These are phyloP conservation scores for Fusarium goolgardi DNA, from an alignment of 2,329 filamentous ascomycete species.

Conservation along the genomic window DNA sequence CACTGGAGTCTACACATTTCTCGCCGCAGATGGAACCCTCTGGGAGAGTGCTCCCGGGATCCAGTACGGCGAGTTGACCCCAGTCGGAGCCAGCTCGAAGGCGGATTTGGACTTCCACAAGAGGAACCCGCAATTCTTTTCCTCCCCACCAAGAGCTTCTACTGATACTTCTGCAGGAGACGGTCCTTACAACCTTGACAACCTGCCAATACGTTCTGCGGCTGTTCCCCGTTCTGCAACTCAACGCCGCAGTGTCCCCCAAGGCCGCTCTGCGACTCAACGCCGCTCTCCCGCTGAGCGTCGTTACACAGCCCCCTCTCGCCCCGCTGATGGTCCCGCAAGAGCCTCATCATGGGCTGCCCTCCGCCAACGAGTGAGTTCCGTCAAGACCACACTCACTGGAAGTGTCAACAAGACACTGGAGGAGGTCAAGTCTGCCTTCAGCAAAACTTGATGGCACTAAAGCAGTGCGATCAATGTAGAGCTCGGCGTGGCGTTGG, in stretches of 20 bases:
- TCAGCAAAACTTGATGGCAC: background rate
- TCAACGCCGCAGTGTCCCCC: too few relatives aligned
- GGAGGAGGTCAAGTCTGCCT: background rate
- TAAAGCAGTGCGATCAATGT: conserved; percentile 7
- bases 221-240: too few relatives aligned
- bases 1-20: background rate
- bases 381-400: background rate
- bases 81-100: background rate
- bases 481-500: background rate
- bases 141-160: too few relatives aligned
- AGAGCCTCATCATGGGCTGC: background rate
- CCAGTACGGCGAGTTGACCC: background rate
- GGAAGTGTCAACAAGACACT: conserved; percentile 9
- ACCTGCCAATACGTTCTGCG: too few relatives aligned
- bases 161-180: too few relatives aligned
- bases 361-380: background rate
- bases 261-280: too few relatives aligned
- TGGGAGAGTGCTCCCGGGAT: background rate
- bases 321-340: rapidly evolving
- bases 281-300: too few relatives aligned
- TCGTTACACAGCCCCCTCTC: background rate
- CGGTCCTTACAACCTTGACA: too few relatives aligned
- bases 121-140: background rate
- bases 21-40: background rate
- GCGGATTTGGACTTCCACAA: background rate